These are phyloP conservation scores for Citrus glauca DNA, from an alignment of 345 rosid genomes.

Conservation along the genomic window DNA sequence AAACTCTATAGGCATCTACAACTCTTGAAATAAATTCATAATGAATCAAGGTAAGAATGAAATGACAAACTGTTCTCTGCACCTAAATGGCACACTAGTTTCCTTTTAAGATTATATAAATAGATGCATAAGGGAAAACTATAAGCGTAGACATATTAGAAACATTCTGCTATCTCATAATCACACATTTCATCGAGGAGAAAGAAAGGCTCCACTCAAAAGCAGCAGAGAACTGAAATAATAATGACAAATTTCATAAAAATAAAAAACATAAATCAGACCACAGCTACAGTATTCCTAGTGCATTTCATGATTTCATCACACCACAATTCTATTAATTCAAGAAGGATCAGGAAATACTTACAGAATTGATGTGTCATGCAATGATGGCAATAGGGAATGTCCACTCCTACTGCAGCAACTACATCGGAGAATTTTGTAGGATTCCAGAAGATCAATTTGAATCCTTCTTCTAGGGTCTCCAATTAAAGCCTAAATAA, in stretches of 20 bases:
- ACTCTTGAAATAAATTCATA: not conserved
- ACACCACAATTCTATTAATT: not conserved
- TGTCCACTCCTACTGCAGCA: constrained; percentile 58
- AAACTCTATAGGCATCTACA: not conserved
- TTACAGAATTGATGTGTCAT: constrained; percentile 88
- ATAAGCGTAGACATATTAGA: not conserved
- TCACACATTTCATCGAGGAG: not conserved
- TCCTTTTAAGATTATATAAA: not conserved
- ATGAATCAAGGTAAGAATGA: not conserved
- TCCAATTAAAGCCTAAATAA: constrained; percentile 76
- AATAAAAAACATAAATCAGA: not conserved
- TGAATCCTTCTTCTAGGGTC: constrained; percentile 88
- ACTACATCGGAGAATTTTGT: constrained; percentile 51
- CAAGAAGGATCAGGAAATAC: constrained; percentile 17
- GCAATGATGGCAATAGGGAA: constrained; percentile 59
- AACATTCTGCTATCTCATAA: not conserved
- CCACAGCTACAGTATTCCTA: not conserved
- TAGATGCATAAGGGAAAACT: not conserved
- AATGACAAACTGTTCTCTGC: not conserved
- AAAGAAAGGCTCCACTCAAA: not conserved
- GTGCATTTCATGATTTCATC: not conserved
- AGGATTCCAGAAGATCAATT: constrained; percentile 75
- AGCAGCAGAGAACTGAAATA: not conserved
- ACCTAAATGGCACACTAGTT: not conserved
- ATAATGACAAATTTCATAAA: not conserved